A percentile compares a stretch with the other conserved stretches of the same genome.
Evolutionary conservation across 495 filamentous ascomycete species (phyloP).

Genomic region (Gamarada debralockiae): DNA sequence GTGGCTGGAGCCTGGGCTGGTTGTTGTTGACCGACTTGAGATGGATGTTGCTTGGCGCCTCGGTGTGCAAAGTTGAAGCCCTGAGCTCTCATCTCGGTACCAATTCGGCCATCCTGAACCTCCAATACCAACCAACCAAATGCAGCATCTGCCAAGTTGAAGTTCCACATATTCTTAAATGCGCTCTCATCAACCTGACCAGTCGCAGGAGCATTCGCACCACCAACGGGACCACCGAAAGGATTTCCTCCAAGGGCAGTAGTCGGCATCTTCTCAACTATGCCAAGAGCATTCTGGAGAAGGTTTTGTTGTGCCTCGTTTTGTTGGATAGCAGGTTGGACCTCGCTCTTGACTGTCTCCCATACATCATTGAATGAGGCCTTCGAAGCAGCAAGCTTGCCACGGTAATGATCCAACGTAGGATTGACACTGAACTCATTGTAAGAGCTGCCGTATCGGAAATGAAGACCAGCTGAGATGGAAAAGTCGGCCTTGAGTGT

Average conservation of each 20-base stretch:
- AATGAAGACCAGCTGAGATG: constrained; percentile 94
- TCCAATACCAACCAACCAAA: constrained; percentile 96
- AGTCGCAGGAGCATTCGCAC: constrained; percentile 58
- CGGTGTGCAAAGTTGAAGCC: constrained; percentile 99
- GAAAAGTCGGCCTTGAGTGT: constrained; percentile 98
- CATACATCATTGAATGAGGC: constrained; percentile 99
- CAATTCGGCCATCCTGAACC: constrained; percentile 89
- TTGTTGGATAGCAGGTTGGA: constrained; percentile 86
- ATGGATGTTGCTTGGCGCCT: constrained; percentile 35
- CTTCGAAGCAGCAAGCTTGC: constrained; percentile 98
- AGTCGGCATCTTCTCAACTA: constrained; percentile 94
- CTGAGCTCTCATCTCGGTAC: constrained; percentile 96
- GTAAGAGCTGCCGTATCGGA: constrained; percentile 98
- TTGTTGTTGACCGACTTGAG: constrained; percentile 19
- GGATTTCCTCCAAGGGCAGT: constrained; percentile 94
- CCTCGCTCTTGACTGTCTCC: constrained; percentile 96
- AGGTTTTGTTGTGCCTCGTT: constrained; percentile 91
- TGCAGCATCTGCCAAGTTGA: constrained; percentile 96
- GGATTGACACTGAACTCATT: constrained; percentile 99
- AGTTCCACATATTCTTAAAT: constrained; percentile 99
- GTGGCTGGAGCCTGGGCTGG: constrained; percentile 26
- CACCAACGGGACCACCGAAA: constrained; percentile 82
- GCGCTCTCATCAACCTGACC: constrained; percentile 97
- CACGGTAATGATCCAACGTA: constrained; percentile 95
- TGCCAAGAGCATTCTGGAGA: constrained; percentile 80